Conservation (phyloP, 805 yeast genomes). For the Ogataea pini region DNA sequence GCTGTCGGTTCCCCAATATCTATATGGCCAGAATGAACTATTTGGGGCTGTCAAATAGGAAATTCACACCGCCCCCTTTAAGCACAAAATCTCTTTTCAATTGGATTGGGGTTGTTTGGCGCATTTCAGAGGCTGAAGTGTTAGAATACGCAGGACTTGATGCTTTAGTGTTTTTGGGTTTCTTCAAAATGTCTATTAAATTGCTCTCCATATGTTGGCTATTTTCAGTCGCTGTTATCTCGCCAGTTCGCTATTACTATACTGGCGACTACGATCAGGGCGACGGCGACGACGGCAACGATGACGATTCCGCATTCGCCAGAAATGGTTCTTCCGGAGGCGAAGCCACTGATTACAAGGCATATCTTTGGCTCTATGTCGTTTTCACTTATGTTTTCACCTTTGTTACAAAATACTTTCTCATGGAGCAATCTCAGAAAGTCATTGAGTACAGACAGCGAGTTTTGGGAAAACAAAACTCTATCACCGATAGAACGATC, state of each 20-base stretch:
- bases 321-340: constrained; percentile 8
- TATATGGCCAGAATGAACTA: constrained; percentile 77
- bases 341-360: constrained; percentile 42
- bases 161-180: constrained; percentile 88
- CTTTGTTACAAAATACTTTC: constrained; percentile 53
- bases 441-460: constrained; percentile 78
- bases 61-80: constrained; percentile 56
- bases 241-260: constrained; percentile 80
- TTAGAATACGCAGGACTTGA: constrained; percentile 91
- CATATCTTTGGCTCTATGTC: constrained; percentile 83
- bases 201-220: constrained; percentile 62
- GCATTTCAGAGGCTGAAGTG: constrained; percentile 71
- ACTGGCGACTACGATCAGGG: constrained; percentile 79
- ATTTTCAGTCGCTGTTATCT: constrained; percentile 71
- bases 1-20: constrained; percentile 75
- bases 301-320: constrained; percentile 19
- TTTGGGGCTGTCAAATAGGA: constrained; percentile 39
- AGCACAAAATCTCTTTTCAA: constrained; percentile 64
- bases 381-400: constrained; percentile 88
- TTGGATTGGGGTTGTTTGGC: constrained; percentile 72
- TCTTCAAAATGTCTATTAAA: constrained; percentile 85
- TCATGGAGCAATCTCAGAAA: constrained; percentile 68
- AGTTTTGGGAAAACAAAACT: constrained; percentile 81
- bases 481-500: constrained; percentile 89
- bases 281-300: constrained; percentile 39